These are phyloP conservation scores for Prinsepia uniflora DNA, from an alignment of 306 rosid species.

Conservation along the genomic window DNA sequence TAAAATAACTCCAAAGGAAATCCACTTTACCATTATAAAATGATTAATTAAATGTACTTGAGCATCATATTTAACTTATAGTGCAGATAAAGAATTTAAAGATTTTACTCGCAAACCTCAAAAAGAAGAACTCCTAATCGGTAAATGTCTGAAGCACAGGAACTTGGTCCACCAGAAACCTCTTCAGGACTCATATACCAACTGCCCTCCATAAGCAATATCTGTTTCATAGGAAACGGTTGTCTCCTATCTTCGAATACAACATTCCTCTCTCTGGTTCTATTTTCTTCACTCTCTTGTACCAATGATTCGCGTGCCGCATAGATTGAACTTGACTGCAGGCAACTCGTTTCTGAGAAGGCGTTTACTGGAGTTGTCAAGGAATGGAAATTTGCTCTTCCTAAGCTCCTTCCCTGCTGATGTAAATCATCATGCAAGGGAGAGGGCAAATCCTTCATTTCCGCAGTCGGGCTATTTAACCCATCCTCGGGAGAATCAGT, in stretches of 20 bases:
- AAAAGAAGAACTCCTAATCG: conserved; percentile 90
- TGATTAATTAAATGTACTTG: conserved; percentile 22
- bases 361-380: conserved; percentile 43
- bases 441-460: conserved; percentile 44
- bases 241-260: conserved; percentile 71
- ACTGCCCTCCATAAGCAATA: conserved; percentile 70
- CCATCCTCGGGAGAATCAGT: conserved; percentile 77
- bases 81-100: conserved; percentile 13
- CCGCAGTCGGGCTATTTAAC: conserved; percentile 39
- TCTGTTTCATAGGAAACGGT: conserved; percentile 91
- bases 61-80: conserved; percentile 20
- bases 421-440: conserved; percentile 36
- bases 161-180: conserved; percentile 47
- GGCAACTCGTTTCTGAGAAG: conserved; percentile 70
- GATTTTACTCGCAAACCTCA: conserved; percentile 50
- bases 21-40: conserved; percentile 11
- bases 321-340: conserved; percentile 70
- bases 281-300: conserved; percentile 60
- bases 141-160: conserved; percentile 85
- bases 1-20: conserved; percentile 10
- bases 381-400: conserved; percentile 50
- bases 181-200: conserved; percentile 98
- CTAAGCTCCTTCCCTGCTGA: conserved; percentile 43
- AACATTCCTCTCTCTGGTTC: conserved; percentile 50
- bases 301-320: conserved; percentile 63